Evolutionary conservation across 1,139 yeast genomes (phyloP).

Genomic region (Geotrichum fermentans): DNA sequence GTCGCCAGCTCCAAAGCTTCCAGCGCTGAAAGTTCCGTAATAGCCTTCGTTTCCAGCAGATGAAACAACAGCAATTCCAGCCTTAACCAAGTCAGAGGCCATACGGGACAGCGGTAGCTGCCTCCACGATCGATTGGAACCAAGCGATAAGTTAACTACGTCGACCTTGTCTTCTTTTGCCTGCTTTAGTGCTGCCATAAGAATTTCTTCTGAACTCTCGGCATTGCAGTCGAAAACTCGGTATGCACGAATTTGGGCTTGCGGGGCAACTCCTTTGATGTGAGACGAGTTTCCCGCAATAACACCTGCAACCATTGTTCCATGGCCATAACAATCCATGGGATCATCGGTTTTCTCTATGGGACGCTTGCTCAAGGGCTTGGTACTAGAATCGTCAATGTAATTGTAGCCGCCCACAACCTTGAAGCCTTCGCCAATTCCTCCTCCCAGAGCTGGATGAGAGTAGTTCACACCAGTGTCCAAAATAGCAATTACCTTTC

Average conservation of each 20-base stretch:
- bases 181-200: constrained; percentile 23
- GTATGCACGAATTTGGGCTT: constrained; percentile 24
- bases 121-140: constrained; percentile 21
- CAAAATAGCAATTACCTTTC: constrained; percentile 22
- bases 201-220: constrained; percentile 23
- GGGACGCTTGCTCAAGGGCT: neutral
- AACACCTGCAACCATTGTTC: constrained; percentile 27
- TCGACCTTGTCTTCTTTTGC: constrained; percentile 24
- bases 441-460: constrained; percentile 25
- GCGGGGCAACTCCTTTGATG: constrained; percentile 27
- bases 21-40: constrained; percentile 15
- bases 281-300: constrained; percentile 22
- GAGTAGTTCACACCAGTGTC: constrained; percentile 26
- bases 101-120: constrained; percentile 20
- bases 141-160: constrained; percentile 24
- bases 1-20: constrained; percentile 18
- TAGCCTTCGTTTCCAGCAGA: constrained; percentile 25
- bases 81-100: constrained; percentile 20
- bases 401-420: constrained; percentile 24
- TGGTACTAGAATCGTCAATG: constrained; percentile 13
- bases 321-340: constrained; percentile 27
- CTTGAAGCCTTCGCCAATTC: constrained; percentile 24
- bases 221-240: constrained; percentile 25
- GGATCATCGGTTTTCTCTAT: constrained; percentile 17
- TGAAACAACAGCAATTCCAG: constrained; percentile 21